These are phyloP conservation scores for Cystofilobasidium macerans DNA, from an alignment of 768 basidiomycete species.

Conservation along the genomic window DNA sequence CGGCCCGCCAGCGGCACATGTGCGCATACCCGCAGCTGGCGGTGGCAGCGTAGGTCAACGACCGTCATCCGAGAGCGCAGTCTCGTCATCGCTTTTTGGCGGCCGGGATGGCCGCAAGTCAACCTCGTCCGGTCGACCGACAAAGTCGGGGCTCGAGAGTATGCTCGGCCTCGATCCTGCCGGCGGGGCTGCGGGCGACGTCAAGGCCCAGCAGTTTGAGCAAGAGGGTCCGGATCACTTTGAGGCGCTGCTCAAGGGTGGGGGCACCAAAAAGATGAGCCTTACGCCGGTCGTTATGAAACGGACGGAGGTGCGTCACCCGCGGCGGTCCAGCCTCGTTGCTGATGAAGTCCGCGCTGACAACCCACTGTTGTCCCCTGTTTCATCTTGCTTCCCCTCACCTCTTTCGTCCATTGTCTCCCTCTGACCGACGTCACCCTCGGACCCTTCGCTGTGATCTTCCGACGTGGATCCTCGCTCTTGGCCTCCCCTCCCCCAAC, in stretches of 20 bases:
- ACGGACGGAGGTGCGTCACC: constrained; percentile 11
- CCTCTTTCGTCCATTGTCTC: background rate
- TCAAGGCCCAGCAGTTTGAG: background rate
- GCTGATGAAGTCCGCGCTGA: too few species aligned
- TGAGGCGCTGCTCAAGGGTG: constrained; percentile 16
- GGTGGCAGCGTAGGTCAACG: background rate
- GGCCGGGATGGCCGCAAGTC: constrained; percentile 3
- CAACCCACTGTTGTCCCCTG: too few species aligned
- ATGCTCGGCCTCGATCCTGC: background rate
- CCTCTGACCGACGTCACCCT: background rate
- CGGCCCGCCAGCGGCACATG: too few species aligned
- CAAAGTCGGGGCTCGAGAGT: background rate
- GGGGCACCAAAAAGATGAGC: constrained; percentile 17
- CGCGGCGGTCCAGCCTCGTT: too few species aligned
- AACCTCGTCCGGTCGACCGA: background rate
- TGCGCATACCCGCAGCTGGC: too few species aligned
- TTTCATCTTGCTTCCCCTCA: background rate
- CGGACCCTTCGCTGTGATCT: background rate
- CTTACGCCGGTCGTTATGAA: constrained; percentile 17
- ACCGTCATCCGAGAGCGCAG: background rate
- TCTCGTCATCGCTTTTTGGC: background rate
- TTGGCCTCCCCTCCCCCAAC: background rate
- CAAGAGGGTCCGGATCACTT: constrained; percentile 10
- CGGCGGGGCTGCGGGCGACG: background rate
- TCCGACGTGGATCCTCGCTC: background rate